A percentile compares a stretch with the other conserved stretches of the same genome.
phyloP scores from a whole-genome alignment of 129 eudicot species.

The Chrysanthemum seticuspe region DNA sequence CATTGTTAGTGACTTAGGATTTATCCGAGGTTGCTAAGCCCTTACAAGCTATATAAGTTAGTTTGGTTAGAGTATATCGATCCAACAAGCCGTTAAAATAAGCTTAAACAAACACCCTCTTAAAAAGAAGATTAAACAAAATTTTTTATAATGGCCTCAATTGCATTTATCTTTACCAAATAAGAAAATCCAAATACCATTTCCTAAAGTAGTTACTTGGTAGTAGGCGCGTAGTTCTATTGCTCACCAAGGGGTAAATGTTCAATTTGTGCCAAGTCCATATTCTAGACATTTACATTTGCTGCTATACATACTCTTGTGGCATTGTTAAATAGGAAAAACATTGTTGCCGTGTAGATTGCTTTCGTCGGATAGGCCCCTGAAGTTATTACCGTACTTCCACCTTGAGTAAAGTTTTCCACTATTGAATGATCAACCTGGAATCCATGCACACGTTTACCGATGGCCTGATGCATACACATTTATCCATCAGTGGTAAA shows the following conservation, averaged over 20 bases:
- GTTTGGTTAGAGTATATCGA: too few species aligned
- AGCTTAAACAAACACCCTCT: too few species aligned
- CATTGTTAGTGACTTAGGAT: too few species aligned
- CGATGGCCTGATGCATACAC: too few species aligned
- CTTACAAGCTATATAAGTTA: too few species aligned
- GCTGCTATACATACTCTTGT: conserved; percentile 49
- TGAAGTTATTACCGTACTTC: conserved; percentile 61
- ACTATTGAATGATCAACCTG: conserved; percentile 85
- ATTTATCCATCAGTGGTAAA: too few species aligned
- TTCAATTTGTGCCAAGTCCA: conserved; percentile 40
- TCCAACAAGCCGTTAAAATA: too few species aligned
- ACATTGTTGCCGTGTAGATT: conserved; percentile 42
- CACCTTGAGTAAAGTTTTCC: conserved; percentile 73
- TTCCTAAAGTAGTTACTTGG: neutral
- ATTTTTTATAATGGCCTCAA: too few species aligned
- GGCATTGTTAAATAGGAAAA: conserved; percentile 67
- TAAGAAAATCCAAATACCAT: too few species aligned
- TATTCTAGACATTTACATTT: conserved; percentile 53
- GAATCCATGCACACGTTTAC: neutral
- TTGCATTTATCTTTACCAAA: too few species aligned
- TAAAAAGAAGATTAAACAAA: too few species aligned
- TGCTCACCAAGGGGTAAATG: conserved; percentile 26
- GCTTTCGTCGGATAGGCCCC: conserved; percentile 68
- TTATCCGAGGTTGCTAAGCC: too few species aligned
- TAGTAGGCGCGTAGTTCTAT: neutral